phyloP scores from a whole-genome alignment of 495 filamentous ascomycete genomes.

The Talaromyces borbonicus region DNA sequence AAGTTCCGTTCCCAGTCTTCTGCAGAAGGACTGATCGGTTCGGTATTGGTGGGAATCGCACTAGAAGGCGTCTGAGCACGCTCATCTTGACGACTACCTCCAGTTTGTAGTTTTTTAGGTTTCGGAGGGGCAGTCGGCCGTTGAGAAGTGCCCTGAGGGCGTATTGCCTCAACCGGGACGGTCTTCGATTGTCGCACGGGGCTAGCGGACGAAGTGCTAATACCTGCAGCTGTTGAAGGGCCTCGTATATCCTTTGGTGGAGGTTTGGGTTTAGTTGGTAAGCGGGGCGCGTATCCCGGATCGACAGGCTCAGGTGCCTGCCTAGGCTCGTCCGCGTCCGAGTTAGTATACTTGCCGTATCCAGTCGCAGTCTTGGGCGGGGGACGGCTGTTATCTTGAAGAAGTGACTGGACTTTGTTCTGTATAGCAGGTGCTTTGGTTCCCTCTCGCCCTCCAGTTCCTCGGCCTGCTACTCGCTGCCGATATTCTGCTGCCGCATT shows the following conservation, averaged over 20 bases:
- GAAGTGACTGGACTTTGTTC: conserved; percentile 73
- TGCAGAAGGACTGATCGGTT: conserved; percentile 14
- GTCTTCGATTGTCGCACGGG: not conserved
- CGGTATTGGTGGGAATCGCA: not conserved
- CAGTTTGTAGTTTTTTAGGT: conserved; percentile 46
- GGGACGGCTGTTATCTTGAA: conserved; percentile 66
- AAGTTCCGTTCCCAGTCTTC: conserved; percentile 69
- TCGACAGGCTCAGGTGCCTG: conserved; percentile 18
- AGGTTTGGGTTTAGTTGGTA: conserved; percentile 5
- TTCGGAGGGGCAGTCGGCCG: conserved; percentile 50
- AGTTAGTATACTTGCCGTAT: conserved; percentile 75
- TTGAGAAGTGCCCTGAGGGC: conserved; percentile 16
- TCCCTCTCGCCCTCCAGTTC: conserved; percentile 28
- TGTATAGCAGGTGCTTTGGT: conserved; percentile 70
- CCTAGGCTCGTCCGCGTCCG: conserved; percentile 22
- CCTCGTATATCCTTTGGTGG: conserved; percentile 5
- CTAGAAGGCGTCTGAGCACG: conserved; percentile 15
- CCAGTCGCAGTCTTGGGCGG: conserved; percentile 70
- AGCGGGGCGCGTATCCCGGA: conserved; percentile 1
- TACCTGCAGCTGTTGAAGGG: not conserved
- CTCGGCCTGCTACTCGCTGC: conserved; percentile 58
- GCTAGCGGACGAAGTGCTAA: not conserved
- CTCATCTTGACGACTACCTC: conserved; percentile 17
- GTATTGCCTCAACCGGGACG: not conserved
- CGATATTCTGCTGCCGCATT: conserved; percentile 88